Percentiles rank a stretch among this genome's conserved stretches.
Conservation (phyloP, 1,284 basidiomycete species). For the Malassezia japonica region DNA sequence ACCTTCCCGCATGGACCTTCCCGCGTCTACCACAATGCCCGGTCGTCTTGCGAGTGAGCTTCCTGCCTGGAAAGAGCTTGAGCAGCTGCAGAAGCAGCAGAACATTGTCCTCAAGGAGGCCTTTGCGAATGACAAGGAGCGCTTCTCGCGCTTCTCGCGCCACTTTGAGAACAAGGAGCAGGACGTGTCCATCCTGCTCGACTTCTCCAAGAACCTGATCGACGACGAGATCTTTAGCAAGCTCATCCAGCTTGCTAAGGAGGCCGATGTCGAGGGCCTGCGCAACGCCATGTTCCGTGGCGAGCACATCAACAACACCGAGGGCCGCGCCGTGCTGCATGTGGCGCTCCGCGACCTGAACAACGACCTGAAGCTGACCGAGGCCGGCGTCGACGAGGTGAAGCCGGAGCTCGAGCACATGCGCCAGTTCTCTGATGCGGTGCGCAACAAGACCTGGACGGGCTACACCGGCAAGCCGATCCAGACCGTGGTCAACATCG, state of each 20-base stretch:
- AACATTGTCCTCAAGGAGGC: constrained; percentile 79
- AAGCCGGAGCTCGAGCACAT: constrained; percentile 78
- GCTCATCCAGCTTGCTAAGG: constrained; percentile 69
- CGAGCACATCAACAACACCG: constrained; percentile 95
- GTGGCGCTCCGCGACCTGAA: constrained; percentile 80
- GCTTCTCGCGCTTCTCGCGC: constrained; percentile 76
- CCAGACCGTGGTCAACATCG: constrained; percentile 92
- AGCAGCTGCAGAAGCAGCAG: constrained; percentile 68
- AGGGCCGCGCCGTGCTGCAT: constrained; percentile 90
- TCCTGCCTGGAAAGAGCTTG: constrained; percentile 73
- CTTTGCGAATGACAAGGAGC: constrained; percentile 73
- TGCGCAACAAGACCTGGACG: constrained; percentile 81
- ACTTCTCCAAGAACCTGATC: constrained; percentile 95
- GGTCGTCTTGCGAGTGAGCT: constrained; percentile 22
- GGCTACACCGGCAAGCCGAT: constrained; percentile 95
- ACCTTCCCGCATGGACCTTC: too few species aligned
- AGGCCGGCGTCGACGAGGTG: constrained; percentile 74
- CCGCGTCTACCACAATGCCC: background rate
- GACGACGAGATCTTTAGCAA: constrained; percentile 64
- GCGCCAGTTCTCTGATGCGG: constrained; percentile 72
- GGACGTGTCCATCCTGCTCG: constrained; percentile 72
- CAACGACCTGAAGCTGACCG: constrained; percentile 59
- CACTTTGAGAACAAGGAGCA: constrained; percentile 60
- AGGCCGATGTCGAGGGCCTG: constrained; percentile 73
- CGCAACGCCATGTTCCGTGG: constrained; percentile 90